Conservation (phyloP, 192 early-diverging fungal genomes). For the Phlyctochytrium bullatum region DNA sequence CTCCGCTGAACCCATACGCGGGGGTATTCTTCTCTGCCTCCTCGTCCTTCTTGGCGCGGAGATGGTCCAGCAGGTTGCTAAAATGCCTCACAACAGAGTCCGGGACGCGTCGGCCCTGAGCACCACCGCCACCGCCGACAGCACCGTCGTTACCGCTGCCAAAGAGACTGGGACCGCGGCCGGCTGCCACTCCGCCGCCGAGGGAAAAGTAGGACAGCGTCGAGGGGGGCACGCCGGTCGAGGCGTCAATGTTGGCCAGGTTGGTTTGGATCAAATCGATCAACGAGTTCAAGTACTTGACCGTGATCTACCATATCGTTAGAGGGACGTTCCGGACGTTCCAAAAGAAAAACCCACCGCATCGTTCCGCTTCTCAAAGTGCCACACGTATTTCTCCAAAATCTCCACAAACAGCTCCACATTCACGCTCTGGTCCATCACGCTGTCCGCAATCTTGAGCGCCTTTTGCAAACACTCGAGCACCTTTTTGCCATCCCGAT, state of each 20-base stretch:
- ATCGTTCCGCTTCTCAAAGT: conserved; percentile 89
- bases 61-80: conserved; percentile 16
- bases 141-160: background rate
- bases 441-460: conserved; percentile 90
- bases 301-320: conserved; percentile 66
- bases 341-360: conserved; percentile 55
- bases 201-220: conserved; percentile 8
- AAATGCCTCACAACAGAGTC: conserved; percentile 18
- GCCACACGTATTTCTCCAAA: conserved; percentile 91
- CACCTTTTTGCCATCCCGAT: conserved; percentile 85
- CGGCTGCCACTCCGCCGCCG: background rate
- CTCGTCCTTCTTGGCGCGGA: conserved; percentile 16
- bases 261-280: conserved; percentile 93
- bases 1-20: background rate
- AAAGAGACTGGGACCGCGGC: background rate
- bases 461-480: conserved; percentile 92
- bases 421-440: conserved; percentile 85
- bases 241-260: conserved; percentile 21
- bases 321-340: background rate
- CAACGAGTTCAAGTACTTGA: conserved; percentile 90
- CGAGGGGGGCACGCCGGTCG: conserved; percentile 9
- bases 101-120: conserved; percentile 11
- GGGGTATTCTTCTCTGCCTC: conserved; percentile 13
- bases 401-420: conserved; percentile 97
- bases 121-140: background rate